phyloP scores from a whole-genome alignment of 352 stramenopile genomes.

The Phytophthora tentaculata region DNA sequence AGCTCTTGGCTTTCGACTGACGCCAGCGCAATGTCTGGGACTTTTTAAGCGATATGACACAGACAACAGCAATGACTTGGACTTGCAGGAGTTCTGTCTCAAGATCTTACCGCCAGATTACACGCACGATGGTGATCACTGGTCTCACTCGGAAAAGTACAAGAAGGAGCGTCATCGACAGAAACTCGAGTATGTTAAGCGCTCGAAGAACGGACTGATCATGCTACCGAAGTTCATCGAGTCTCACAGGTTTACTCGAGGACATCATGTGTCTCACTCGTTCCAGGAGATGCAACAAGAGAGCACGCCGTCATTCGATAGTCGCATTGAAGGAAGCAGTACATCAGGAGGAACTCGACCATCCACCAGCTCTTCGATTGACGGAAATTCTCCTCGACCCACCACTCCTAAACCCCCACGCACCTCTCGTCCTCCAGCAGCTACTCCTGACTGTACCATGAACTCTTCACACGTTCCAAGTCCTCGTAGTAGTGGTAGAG shows the following conservation, averaged over 20 bases:
- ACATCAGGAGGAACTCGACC: slow-evolving; percentile 10
- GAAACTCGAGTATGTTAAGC: slow-evolving; percentile 68
- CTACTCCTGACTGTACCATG: neutral
- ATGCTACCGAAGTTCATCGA: slow-evolving; percentile 71
- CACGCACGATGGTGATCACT: slow-evolving; percentile 78
- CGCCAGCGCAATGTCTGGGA: slow-evolving; percentile 58
- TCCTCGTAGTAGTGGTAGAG: slow-evolving; percentile 3
- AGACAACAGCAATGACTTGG: slow-evolving; percentile 78
- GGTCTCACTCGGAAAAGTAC: slow-evolving; percentile 71
- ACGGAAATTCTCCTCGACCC: slow-evolving; percentile 14
- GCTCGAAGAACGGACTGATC: slow-evolving; percentile 67
- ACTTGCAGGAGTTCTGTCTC: slow-evolving; percentile 85
- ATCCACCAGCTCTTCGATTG: slow-evolving; percentile 20
- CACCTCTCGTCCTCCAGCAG: slow-evolving; percentile 15
- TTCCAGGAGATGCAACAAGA: slow-evolving; percentile 54
- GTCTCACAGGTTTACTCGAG: slow-evolving; percentile 56
- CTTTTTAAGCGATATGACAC: slow-evolving; percentile 81
- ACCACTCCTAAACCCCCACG: slow-evolving; percentile 32
- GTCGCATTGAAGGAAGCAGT: slow-evolving; percentile 7
- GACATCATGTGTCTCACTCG: slow-evolving; percentile 43
- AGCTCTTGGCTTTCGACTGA: slow-evolving; percentile 75
- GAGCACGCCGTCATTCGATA: slow-evolving; percentile 5
- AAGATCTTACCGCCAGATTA: slow-evolving; percentile 83
- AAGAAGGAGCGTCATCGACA: slow-evolving; percentile 51
- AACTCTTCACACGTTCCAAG: slow-evolving; percentile 16